A percentile compares a stretch with the other conserved stretches of the same genome.
These are phyloP conservation scores for Endotrypanum monterogeii DNA, from an alignment of 208 protist genomes.

Conservation along the genomic window DNA sequence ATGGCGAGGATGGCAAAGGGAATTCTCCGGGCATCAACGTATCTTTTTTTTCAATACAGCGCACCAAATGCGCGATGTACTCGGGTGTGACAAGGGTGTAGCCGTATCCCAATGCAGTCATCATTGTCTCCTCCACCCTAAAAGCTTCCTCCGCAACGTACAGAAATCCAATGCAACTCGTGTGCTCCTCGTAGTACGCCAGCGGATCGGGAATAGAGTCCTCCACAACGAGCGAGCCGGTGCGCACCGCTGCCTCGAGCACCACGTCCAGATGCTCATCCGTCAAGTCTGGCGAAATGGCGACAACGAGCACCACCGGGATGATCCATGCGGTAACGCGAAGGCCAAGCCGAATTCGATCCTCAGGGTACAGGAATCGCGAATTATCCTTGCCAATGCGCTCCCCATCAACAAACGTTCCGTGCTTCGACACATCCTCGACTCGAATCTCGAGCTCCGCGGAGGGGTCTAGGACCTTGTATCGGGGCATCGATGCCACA, in stretches of 20 bases:
- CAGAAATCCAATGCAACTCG: constrained; percentile 61
- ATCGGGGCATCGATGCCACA: constrained; percentile 34
- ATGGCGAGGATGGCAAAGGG: constrained; percentile 38
- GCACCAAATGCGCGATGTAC: constrained; percentile 45
- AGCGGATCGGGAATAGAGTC: constrained; percentile 42
- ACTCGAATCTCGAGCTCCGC: constrained; percentile 40
- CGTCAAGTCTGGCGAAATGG: constrained; percentile 42
- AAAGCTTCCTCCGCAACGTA: constrained; percentile 63
- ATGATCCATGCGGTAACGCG: constrained; percentile 59
- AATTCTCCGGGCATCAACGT: constrained; percentile 45
- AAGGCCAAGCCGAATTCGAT: constrained; percentile 64
- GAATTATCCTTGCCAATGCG: constrained; percentile 55
- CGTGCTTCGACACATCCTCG: constrained; percentile 71
- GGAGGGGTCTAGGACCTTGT: constrained; percentile 36
- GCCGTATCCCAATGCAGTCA: constrained; percentile 56
- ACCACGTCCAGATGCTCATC: constrained; percentile 31
- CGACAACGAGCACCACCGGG: constrained; percentile 45
- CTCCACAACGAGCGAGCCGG: constrained; percentile 57
- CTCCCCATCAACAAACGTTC: constrained; percentile 72
- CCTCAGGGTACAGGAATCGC: constrained; percentile 60
- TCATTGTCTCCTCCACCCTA: constrained; percentile 49
- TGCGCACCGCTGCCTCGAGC: constrained; percentile 32
- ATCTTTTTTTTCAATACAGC: constrained; percentile 31
- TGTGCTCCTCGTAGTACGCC: constrained; percentile 54
- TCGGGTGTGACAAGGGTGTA: constrained; percentile 70